phyloP scores from a whole-genome alignment of 805 yeast genomes.

The Barnettozyma californica region DNA sequence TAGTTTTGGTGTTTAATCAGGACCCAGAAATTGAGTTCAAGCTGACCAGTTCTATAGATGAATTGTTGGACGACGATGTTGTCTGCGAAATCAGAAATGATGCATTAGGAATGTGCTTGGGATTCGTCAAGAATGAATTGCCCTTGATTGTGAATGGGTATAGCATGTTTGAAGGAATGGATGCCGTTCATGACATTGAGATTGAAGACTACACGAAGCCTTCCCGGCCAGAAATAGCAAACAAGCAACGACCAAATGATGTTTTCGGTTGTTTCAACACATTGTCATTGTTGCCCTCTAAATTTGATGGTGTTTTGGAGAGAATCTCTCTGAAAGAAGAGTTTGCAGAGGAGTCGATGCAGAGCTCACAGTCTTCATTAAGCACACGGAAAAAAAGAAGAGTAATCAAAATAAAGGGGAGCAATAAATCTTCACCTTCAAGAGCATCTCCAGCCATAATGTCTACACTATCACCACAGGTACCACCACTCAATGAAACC shows the following conservation, averaged over 20 bases:
- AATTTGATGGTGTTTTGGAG: slow-evolving; percentile 17
- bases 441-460: background rate
- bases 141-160: slow-evolving; percentile 18
- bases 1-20: slow-evolving; percentile 24
- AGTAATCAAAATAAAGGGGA: slow-evolving; percentile 16
- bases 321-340: slow-evolving; percentile 10
- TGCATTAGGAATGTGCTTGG: slow-evolving; percentile 15
- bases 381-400: slow-evolving; percentile 15
- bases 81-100: slow-evolving; percentile 19
- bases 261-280: slow-evolving; percentile 15
- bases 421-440: background rate
- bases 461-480: background rate
- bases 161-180: slow-evolving; percentile 12
- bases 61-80: slow-evolving; percentile 22
- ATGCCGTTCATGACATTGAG: slow-evolving; percentile 3
- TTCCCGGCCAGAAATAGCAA: background rate
- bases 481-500: slow-evolving; percentile 4
- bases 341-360: background rate
- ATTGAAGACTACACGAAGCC: slow-evolving; percentile 6
- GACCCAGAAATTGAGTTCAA: slow-evolving; percentile 22
- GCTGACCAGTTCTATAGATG: slow-evolving; percentile 23
- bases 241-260: background rate
- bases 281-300: slow-evolving; percentile 15
- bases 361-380: background rate
- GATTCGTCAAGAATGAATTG: slow-evolving; percentile 20